A percentile compares a stretch with the other conserved stretches of the same genome.
These are phyloP conservation scores for Rhodosporidiobolus odoratus DNA, from an alignment of 768 basidiomycete genomes.

Conservation along the genomic window DNA sequence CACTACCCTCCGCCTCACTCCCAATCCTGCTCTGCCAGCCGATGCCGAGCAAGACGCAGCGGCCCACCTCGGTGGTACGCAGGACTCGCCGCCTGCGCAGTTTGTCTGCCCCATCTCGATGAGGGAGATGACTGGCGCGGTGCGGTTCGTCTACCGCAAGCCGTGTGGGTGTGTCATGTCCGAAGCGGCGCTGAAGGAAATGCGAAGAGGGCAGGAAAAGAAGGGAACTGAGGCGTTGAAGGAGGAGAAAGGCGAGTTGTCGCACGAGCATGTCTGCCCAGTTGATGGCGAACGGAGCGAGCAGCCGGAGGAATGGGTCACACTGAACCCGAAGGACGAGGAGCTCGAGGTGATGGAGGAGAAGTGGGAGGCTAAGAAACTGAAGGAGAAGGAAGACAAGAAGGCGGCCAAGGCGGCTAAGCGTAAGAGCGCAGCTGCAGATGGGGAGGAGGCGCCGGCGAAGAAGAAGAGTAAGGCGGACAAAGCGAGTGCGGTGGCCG, in stretches of 20 bases:
- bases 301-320: slow-evolving; percentile 59
- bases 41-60: slow-evolving; percentile 44
- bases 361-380: slow-evolving; percentile 56
- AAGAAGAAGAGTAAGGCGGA: slow-evolving; percentile 42
- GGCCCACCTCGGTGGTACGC: slow-evolving; percentile 43
- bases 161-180: slow-evolving; percentile 89
- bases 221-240: background rate
- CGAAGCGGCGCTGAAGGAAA: slow-evolving; percentile 69
- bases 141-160: slow-evolving; percentile 76
- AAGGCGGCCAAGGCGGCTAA: slow-evolving; percentile 52
- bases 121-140: slow-evolving; percentile 90
- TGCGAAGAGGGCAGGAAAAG: slow-evolving; percentile 46
- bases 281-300: slow-evolving; percentile 46
- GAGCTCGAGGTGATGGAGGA: slow-evolving; percentile 59
- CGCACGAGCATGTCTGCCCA: slow-evolving; percentile 38
- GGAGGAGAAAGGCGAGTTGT: slow-evolving; percentile 43
- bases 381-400: slow-evolving; percentile 52
- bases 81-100: slow-evolving; percentile 51
- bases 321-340: slow-evolving; percentile 66
- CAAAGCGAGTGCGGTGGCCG: background rate
- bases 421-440: slow-evolving; percentile 57
- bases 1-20: slow-evolving; percentile 71
- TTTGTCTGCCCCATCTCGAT: slow-evolving; percentile 88
- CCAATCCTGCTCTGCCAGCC: slow-evolving; percentile 57
- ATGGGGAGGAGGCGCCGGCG: slow-evolving; percentile 29